These are phyloP conservation scores for Neurospora sublineolata DNA, from an alignment of 495 filamentous ascomycete species.

Conservation along the genomic window DNA sequence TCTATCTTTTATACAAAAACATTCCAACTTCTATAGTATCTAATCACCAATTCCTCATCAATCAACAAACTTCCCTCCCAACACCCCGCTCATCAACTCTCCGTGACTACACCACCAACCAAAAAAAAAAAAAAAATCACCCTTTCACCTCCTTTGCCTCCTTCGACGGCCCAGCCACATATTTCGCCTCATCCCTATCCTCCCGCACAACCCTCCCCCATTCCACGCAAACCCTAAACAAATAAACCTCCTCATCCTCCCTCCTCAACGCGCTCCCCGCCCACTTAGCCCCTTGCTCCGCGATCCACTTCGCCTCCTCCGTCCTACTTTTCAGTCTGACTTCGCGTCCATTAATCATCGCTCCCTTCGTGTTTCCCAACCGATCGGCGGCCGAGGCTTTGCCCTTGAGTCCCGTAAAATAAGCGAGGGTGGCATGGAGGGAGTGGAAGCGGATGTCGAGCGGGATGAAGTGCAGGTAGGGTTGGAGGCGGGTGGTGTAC, in stretches of 20 bases:
- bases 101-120: not conserved
- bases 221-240: constrained; percentile 72
- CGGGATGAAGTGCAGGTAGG: constrained; percentile 73
- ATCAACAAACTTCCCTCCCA: not conserved
- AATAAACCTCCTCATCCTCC: constrained; percentile 77
- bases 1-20: no score
- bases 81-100: not conserved
- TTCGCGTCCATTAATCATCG: constrained; percentile 36
- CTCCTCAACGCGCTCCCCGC: constrained; percentile 51
- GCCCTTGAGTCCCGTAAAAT: constrained; percentile 39
- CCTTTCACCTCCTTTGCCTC: not conserved
- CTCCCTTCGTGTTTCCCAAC: constrained; percentile 11
- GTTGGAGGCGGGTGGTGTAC: constrained; percentile 57
- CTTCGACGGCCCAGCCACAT: constrained; percentile 12
- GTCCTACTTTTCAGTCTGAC: constrained; percentile 18
- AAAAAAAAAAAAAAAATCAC: not conserved
- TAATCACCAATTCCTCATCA: not conserved
- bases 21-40: not conserved
- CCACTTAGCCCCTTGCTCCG: constrained; percentile 56
- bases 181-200: constrained; percentile 46
- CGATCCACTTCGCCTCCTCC: constrained; percentile 46
- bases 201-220: constrained; percentile 60
- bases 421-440: constrained; percentile 52
- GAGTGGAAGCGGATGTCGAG: constrained; percentile 57
- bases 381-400: not conserved